phyloP scores from a whole-genome alignment of 306 rosid species.

The Prosopis cineraria region DNA sequence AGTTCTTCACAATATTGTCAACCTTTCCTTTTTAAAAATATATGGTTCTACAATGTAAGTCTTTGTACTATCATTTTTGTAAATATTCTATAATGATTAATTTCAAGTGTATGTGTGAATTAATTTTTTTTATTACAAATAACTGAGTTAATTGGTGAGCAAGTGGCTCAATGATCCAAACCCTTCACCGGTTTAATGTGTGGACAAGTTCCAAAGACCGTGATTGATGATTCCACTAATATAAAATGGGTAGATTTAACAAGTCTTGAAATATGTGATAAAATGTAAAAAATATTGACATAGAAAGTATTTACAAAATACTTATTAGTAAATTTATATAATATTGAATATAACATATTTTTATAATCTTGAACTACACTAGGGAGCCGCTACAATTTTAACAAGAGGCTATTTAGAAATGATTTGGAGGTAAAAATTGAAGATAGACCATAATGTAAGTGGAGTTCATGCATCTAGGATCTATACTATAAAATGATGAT shows the following conservation, averaged over 20 bases:
- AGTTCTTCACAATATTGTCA: background rate
- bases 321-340: background rate
- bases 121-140: background rate
- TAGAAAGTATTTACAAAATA: background rate
- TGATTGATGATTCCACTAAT: background rate
- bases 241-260: background rate
- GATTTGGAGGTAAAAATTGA: background rate
- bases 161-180: background rate
- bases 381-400: background rate
- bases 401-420: background rate
- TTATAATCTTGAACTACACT: background rate
- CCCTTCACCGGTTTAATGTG: background rate
- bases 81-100: background rate
- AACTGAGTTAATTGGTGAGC: background rate
- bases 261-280: background rate
- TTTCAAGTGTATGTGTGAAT: background rate
- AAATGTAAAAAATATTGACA: background rate
- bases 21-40: background rate
- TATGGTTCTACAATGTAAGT: background rate
- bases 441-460: background rate
- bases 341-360: background rate
- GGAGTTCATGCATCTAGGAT: background rate
- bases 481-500: too few species aligned
- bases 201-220: background rate
- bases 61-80: background rate